A percentile compares a stretch with the other conserved stretches of the same genome.
These are phyloP conservation scores for Asterochloris erici DNA, from an alignment of 139 green algal species.

Conservation along the genomic window DNA sequence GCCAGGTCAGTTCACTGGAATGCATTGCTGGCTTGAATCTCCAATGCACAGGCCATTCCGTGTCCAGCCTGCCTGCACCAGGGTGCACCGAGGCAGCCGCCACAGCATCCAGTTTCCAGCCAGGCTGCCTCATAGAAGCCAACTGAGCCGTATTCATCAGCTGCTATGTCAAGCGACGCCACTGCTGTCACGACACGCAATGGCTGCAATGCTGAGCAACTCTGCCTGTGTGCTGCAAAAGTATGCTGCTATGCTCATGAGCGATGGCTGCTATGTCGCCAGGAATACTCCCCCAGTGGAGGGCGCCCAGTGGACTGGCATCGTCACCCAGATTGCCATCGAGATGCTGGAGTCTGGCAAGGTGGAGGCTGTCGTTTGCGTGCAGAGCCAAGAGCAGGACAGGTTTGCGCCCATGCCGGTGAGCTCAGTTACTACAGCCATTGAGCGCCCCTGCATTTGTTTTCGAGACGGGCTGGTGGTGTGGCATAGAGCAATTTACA, in stretches of 20 bases:
- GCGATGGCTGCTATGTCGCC: not conserved
- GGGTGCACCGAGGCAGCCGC: too few species aligned
- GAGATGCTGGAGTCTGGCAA: slow-evolving; percentile 77
- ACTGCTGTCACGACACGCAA: not conserved
- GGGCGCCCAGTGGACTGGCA: slow-evolving; percentile 95
- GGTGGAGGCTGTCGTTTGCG: slow-evolving; percentile 96
- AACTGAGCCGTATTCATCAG: too few species aligned
- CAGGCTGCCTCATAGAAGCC: too few species aligned
- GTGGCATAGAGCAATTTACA: too few species aligned
- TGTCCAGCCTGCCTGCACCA: too few species aligned
- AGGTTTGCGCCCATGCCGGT: slow-evolving; percentile 79
- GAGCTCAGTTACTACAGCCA: not conserved
- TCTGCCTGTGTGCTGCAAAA: too few species aligned
- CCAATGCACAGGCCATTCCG: not conserved
- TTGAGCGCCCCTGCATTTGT: too few species aligned
- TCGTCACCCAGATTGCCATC: slow-evolving; percentile 79
- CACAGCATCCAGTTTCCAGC: too few species aligned
- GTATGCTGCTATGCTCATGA: too few species aligned
- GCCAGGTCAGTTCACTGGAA: slow-evolving; percentile 29
- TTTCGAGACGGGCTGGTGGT: too few species aligned
- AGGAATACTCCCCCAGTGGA: slow-evolving; percentile 53
- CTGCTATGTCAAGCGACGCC: not conserved
- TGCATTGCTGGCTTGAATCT: not conserved
- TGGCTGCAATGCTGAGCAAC: too few species aligned
- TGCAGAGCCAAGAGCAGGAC: slow-evolving; percentile 82